Evolutionary conservation across 345 rosid genomes (phyloP).

Genomic region (Moricandia moricandioides): DNA sequence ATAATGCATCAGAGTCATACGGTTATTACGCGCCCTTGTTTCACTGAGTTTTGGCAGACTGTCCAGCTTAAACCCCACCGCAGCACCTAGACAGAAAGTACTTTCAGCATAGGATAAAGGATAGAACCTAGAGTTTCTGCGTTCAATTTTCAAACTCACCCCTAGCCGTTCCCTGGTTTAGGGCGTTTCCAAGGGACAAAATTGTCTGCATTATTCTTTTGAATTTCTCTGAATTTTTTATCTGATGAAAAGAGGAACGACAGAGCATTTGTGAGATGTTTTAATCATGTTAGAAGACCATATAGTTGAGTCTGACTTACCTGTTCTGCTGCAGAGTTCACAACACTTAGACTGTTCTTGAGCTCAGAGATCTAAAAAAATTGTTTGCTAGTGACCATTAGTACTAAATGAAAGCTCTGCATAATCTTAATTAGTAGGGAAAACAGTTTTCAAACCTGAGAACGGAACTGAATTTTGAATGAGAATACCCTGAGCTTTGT

Average conservation of each 20-base stretch:
- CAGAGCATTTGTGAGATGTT: background rate
- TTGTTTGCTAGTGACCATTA: conserved; percentile 16
- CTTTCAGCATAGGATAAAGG: conserved; percentile 15
- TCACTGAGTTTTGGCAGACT: conserved; percentile 94
- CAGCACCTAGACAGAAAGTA: conserved; percentile 56
- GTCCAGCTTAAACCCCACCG: conserved; percentile 87
- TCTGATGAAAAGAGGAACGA: conserved; percentile 15
- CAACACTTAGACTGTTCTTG: conserved; percentile 58
- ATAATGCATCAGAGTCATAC: conserved; percentile 97
- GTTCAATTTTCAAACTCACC: conserved; percentile 53
- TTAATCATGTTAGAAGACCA: conserved; percentile 6
- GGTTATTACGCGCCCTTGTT: conserved; percentile 80
- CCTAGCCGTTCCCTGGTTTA: conserved; percentile 96
- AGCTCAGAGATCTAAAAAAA: conserved; percentile 72
- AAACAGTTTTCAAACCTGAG: conserved; percentile 58
- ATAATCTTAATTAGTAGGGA: background rate
- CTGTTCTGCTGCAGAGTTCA: conserved; percentile 82
- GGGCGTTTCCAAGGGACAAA: conserved; percentile 88
- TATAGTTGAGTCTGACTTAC: conserved; percentile 41
- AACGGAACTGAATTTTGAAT: conserved; percentile 76
- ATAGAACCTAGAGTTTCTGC: background rate
- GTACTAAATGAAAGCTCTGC: conserved; percentile 14
- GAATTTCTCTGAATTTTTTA: conserved; percentile 54
- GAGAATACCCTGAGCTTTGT: conserved; percentile 91
- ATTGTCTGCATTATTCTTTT: conserved; percentile 95